These are phyloP conservation scores for Glycine latifolia DNA, from an alignment of 306 rosid species.

Conservation along the genomic window DNA sequence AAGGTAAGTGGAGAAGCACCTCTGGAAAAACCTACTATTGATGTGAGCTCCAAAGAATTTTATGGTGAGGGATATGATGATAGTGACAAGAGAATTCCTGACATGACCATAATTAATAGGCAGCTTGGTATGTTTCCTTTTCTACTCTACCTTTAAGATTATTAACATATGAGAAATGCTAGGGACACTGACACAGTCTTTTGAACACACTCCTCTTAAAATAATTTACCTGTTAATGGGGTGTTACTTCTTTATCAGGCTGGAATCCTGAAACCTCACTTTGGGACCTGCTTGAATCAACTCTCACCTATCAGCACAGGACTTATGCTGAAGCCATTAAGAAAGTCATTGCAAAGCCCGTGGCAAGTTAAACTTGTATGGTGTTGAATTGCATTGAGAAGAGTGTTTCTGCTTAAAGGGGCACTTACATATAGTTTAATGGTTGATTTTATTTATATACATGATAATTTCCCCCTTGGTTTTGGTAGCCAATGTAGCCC, in stretches of 20 bases:
- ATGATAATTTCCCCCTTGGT: conserved; percentile 41
- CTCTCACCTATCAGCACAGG: conserved; percentile 92
- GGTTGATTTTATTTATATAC: conserved; percentile 48
- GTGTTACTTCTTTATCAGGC: conserved; percentile 53
- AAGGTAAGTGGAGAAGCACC: conserved; percentile 81
- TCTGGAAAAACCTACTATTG: conserved; percentile 69
- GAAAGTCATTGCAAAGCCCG: conserved; percentile 73
- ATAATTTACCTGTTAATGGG: conserved; percentile 9
- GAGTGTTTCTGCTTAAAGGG: conserved; percentile 44
- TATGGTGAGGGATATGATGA: conserved; percentile 95
- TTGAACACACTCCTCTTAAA: no score
- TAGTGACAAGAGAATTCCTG: conserved; percentile 94
- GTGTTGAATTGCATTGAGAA: conserved; percentile 34
- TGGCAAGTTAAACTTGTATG: conserved; percentile 57
- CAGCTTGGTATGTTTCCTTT: conserved; percentile 73
- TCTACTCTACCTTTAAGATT: conserved; percentile 5
- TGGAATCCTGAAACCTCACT: conserved; percentile 95
- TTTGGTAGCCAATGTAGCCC: conserved; percentile 36
- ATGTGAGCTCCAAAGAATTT: conserved; percentile 88
- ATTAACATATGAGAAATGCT: no score
- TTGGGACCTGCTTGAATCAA: conserved; percentile 91
- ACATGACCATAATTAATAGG: conserved; percentile 89
- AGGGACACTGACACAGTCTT: no score
- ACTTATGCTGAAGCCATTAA: conserved; percentile 88
- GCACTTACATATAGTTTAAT: conserved; percentile 43